A percentile compares a stretch with the other conserved stretches of the same genome.
Evolutionary conservation across 306 rosid genomes (phyloP).

Genomic region (Citrullus amarus): DNA sequence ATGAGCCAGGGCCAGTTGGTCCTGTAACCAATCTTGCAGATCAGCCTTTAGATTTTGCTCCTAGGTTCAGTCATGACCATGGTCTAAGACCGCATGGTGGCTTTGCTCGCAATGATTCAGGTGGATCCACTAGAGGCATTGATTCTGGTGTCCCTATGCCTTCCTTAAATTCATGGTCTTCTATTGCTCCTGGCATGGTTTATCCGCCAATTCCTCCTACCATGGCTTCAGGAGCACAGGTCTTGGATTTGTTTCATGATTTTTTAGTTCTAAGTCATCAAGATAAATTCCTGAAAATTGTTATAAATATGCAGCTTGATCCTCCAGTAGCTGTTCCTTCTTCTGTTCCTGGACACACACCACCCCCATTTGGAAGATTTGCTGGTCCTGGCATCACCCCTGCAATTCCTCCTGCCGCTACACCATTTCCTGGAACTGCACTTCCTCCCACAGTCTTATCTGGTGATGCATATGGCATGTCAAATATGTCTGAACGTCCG

Average conservation of each 20-base stretch:
- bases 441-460: constrained; percentile 52
- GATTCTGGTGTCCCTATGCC: constrained; percentile 30
- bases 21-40: constrained; percentile 56
- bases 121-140: constrained; percentile 27
- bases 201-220: constrained; percentile 53
- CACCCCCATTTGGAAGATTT: constrained; percentile 72
- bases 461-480: constrained; percentile 66
- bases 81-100: constrained; percentile 41
- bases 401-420: constrained; percentile 43
- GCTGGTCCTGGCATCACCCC: constrained; percentile 56
- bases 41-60: constrained; percentile 88
- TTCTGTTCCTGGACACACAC: constrained; percentile 48
- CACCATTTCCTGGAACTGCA: constrained; percentile 55
- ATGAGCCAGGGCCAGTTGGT: constrained; percentile 42
- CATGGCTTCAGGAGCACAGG: constrained; percentile 77
- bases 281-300: constrained; percentile 23
- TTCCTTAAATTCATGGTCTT: constrained; percentile 54
- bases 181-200: constrained; percentile 44
- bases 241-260: constrained; percentile 18
- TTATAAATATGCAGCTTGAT: constrained; percentile 53
- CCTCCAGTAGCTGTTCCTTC: constrained; percentile 41
- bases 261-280: constrained; percentile 14
- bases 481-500: constrained; percentile 76
- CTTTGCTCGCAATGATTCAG: constrained; percentile 53
- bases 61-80: constrained; percentile 50